Conservation (phyloP, 805 yeast species). For the Candida boleticola region DNA sequence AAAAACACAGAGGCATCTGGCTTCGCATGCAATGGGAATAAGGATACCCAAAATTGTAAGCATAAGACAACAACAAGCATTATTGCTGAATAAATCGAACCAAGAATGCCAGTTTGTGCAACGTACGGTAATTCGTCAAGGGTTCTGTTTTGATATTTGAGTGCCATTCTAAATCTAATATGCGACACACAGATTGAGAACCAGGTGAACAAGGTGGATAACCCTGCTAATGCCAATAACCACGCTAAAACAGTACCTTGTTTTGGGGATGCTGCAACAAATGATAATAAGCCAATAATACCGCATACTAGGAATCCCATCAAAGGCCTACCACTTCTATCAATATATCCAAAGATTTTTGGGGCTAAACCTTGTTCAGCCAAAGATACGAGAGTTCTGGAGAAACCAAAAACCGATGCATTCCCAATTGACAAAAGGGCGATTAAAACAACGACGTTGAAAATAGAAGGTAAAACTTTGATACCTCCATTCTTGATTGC, state of each 20-base stretch:
- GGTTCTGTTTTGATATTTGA: conserved; percentile 35
- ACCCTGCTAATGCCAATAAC: conserved; percentile 34
- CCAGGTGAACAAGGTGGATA: conserved; percentile 37
- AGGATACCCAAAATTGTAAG: conserved; percentile 35
- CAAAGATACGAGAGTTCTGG: conserved; percentile 39
- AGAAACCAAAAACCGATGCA: conserved; percentile 43
- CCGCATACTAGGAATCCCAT: conserved; percentile 34
- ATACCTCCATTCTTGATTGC: conserved; percentile 35
- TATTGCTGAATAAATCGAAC: conserved; percentile 24
- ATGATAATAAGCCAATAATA: conserved; percentile 35
- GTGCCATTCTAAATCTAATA: conserved; percentile 30
- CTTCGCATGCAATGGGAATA: conserved; percentile 26
- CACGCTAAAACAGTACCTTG: conserved; percentile 35
- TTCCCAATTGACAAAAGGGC: conserved; percentile 42
- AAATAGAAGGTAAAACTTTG: conserved; percentile 35
- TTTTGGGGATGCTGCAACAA: conserved; percentile 40
- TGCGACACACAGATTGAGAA: conserved; percentile 33
- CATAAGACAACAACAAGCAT: conserved; percentile 26
- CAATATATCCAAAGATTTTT: conserved; percentile 31
- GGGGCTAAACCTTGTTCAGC: conserved; percentile 44
- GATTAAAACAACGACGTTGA: conserved; percentile 40
- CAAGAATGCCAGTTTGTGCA: conserved; percentile 45
- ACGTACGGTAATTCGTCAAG: conserved; percentile 52
- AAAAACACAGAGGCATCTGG: conserved; percentile 47
- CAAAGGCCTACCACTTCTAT: conserved; percentile 39